Conservation (phyloP, 768 basidiomycete genomes). For the Boletellus sp. region DNA sequence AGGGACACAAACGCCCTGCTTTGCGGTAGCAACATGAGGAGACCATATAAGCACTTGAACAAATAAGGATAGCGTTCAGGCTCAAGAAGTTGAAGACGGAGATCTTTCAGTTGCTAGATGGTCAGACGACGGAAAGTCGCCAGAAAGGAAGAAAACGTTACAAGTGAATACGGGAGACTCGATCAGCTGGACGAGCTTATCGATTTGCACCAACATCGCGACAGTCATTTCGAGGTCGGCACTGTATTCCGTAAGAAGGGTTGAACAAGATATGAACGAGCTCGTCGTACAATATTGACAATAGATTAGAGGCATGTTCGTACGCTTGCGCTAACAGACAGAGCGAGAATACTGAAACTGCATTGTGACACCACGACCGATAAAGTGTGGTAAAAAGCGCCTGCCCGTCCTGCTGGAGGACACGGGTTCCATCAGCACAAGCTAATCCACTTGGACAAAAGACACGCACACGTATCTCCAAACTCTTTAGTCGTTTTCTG, state of each 20-base stretch:
- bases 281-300: conserved; percentile 83
- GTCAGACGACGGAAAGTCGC: background rate
- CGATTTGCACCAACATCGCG: conserved; percentile 89
- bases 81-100: conserved; percentile 91
- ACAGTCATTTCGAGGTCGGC: conserved; percentile 98
- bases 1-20: conserved; percentile 94
- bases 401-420: conserved; percentile 84
- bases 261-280: background rate
- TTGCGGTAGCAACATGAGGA: conserved; percentile 96
- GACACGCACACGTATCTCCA: conserved; percentile 79
- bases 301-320: conserved; percentile 94
- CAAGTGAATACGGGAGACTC: conserved; percentile 99
- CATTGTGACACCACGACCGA: conserved; percentile 98
- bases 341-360: conserved; percentile 93
- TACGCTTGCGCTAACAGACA: conserved; percentile 97
- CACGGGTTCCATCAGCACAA: background rate
- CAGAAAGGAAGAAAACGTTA: conserved; percentile 34
- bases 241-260: conserved; percentile 38
- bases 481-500: conserved; percentile 83
- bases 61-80: conserved; percentile 95
- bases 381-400: conserved; percentile 92
- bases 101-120: conserved; percentile 41
- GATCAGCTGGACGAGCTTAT: conserved; percentile 96
- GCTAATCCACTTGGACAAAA: background rate
- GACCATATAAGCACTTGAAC: conserved; percentile 95